A percentile compares a stretch with the other conserved stretches of the same genome.
These are phyloP conservation scores for Candida mattraensis DNA, from an alignment of 805 yeast species.

Conservation along the genomic window DNA sequence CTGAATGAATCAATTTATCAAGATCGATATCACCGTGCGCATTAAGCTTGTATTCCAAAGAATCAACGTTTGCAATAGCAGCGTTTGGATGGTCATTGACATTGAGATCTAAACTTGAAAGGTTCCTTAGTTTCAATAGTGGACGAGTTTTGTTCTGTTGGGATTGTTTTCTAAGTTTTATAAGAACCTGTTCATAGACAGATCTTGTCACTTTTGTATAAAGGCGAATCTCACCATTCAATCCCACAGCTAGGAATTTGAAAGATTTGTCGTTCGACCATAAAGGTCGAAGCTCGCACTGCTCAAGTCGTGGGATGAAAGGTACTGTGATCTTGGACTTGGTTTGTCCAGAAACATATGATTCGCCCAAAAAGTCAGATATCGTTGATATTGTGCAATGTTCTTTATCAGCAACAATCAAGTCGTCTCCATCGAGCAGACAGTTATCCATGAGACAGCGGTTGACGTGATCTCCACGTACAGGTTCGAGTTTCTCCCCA, in stretches of 20 bases:
- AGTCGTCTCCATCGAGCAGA: slow-evolving; percentile 15
- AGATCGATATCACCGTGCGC: slow-evolving; percentile 14
- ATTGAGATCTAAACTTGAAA: slow-evolving; percentile 10
- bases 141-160: slow-evolving; percentile 2
- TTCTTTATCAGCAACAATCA: slow-evolving; percentile 23
- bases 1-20: slow-evolving; percentile 13
- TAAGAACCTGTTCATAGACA: slow-evolving; percentile 8
- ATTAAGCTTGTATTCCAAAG: slow-evolving; percentile 13
- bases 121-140: slow-evolving; percentile 10
- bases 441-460: slow-evolving; percentile 26
- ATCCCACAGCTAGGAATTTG: slow-evolving; percentile 34
- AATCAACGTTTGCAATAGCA: slow-evolving; percentile 18
- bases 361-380: slow-evolving; percentile 3
- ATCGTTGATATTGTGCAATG: slow-evolving; percentile 19
- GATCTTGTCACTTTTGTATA: slow-evolving; percentile 15
- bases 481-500: slow-evolving; percentile 13
- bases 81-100: slow-evolving; percentile 1
- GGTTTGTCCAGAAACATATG: slow-evolving; percentile 6
- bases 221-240: slow-evolving; percentile 38
- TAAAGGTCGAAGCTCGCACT: slow-evolving; percentile 31
- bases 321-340: slow-evolving; percentile 23
- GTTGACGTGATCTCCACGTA: slow-evolving; percentile 19
- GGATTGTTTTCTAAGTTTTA: slow-evolving; percentile 2
- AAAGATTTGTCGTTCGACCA: slow-evolving; percentile 26
- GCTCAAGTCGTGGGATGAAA: slow-evolving; percentile 34